Conservation (phyloP, 2,329 filamentous ascomycete species). For the Cladosporium halotolerans region DNA sequence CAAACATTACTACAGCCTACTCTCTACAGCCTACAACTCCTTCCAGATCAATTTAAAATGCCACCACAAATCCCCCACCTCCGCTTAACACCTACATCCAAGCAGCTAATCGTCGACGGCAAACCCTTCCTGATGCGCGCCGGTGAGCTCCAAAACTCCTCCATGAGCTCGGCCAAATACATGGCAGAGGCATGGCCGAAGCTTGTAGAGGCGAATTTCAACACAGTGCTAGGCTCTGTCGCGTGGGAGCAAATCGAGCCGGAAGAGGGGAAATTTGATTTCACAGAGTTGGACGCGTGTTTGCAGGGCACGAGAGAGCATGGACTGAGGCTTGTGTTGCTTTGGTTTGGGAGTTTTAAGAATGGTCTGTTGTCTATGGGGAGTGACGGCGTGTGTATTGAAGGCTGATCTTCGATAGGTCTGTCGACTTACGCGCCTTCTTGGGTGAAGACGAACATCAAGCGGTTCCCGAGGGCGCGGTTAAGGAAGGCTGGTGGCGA, state of each 20-base stretch:
- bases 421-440: slow-evolving; percentile 34
- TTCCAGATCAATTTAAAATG: not conserved
- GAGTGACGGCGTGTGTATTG: not conserved
- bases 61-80: slow-evolving; percentile 14
- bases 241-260: slow-evolving; percentile 46
- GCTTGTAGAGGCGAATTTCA: slow-evolving; percentile 36
- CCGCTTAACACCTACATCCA: slow-evolving; percentile 12
- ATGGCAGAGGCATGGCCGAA: slow-evolving; percentile 42
- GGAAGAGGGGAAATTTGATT: slow-evolving; percentile 39
- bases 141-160: slow-evolving; percentile 45
- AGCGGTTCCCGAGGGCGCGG: slow-evolving; percentile 29
- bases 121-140: slow-evolving; percentile 40
- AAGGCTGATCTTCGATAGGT: slow-evolving; percentile 17
- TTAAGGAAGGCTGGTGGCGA: slow-evolving; percentile 25
- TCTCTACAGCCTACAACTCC: too few species aligned
- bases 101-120: slow-evolving; percentile 40
- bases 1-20: too few species aligned
- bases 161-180: slow-evolving; percentile 39
- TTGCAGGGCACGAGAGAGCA: slow-evolving; percentile 34
- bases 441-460: slow-evolving; percentile 34
- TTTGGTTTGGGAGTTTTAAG: slow-evolving; percentile 47
- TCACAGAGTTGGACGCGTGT: slow-evolving; percentile 37
- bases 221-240: slow-evolving; percentile 41
- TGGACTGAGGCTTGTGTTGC: slow-evolving; percentile 35
- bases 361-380: slow-evolving; percentile 32